phyloP scores from a whole-genome alignment of 2,329 filamentous ascomycete genomes.

The Epichloe scottii region DNA sequence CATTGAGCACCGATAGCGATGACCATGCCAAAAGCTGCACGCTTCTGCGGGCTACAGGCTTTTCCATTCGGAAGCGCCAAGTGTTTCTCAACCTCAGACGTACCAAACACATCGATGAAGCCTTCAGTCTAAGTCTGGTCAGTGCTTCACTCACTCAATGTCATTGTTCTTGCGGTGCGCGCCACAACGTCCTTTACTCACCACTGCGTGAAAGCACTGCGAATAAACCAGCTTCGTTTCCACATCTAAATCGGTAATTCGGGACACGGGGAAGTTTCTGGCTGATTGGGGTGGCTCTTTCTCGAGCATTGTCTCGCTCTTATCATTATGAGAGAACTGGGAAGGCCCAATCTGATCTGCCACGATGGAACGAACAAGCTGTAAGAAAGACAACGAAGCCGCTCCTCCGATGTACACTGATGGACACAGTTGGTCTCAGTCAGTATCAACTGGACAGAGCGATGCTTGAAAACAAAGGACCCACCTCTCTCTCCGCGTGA shows the following conservation, averaged over 20 bases:
- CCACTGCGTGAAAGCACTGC: constrained; percentile 11
- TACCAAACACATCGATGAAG: constrained; percentile 20
- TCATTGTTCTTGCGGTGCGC: not conserved
- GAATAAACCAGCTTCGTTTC: constrained; percentile 8
- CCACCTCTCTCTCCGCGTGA: constrained; percentile 38
- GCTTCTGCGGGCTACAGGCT: constrained; percentile 2
- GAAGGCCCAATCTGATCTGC: constrained; percentile 40
- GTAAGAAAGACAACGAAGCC: constrained; percentile 42
- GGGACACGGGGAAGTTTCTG: constrained; percentile 1
- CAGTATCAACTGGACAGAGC: not conserved
- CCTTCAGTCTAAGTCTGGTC: constrained; percentile 18
- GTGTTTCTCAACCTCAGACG: constrained; percentile 15
- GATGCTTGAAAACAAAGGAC: not conserved
- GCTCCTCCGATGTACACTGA: constrained; percentile 37
- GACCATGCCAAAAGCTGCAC: constrained; percentile 25
- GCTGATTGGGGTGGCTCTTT: constrained; percentile 18
- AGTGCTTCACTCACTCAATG: not conserved
- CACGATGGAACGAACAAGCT: constrained; percentile 34
- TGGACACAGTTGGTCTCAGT: not conserved
- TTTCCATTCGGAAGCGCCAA: constrained; percentile 7
- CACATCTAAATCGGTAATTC: constrained; percentile 8
- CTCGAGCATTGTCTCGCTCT: constrained; percentile 41
- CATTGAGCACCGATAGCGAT: constrained; percentile 16
- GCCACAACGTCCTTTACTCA: constrained; percentile 1
- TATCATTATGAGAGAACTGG: constrained; percentile 37